A percentile compares a stretch with the other conserved stretches of the same genome.
These are phyloP conservation scores for Suillus plorans DNA, from an alignment of 768 basidiomycete species.

Conservation along the genomic window DNA sequence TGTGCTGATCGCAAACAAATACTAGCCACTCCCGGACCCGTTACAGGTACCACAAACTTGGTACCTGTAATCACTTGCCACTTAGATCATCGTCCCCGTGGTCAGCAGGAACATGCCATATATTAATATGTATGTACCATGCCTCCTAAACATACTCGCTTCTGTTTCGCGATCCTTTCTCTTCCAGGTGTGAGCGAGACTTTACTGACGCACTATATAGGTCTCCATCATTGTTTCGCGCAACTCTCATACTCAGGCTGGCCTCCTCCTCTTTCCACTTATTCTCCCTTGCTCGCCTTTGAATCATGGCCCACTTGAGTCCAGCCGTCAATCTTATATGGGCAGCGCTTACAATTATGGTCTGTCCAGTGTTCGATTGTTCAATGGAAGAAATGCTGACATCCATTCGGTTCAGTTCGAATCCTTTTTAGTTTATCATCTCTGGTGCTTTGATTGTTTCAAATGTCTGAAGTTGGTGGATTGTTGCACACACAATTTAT, in stretches of 20 bases:
- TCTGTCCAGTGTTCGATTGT: conserved; percentile 29
- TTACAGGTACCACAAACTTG: background rate
- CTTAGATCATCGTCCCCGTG: background rate
- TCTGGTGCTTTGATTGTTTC: conserved; percentile 82
- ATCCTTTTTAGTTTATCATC: conserved; percentile 64
- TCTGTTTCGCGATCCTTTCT: background rate
- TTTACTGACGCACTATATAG: background rate
- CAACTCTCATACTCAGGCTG: background rate
- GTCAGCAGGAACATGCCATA: background rate
- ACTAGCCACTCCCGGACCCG: background rate
- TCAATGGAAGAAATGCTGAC: background rate
- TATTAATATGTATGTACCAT: background rate
- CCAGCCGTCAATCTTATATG: conserved; percentile 64
- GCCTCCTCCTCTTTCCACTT: conserved; percentile 13
- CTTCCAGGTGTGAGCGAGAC: background rate
- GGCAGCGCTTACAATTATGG: conserved; percentile 53
- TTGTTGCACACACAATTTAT: background rate
- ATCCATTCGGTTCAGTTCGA: conserved; percentile 43
- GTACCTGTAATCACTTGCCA: background rate
- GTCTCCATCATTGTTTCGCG: background rate
- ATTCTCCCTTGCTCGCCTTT: conserved; percentile 19
- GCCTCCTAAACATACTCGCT: no score
- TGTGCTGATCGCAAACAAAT: background rate
- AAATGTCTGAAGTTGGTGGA: conserved; percentile 59
- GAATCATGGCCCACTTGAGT: conserved; percentile 59